phyloP scores from a whole-genome alignment of 1,284 basidiomycete species.

The Moniliophthora roreri region DNA sequence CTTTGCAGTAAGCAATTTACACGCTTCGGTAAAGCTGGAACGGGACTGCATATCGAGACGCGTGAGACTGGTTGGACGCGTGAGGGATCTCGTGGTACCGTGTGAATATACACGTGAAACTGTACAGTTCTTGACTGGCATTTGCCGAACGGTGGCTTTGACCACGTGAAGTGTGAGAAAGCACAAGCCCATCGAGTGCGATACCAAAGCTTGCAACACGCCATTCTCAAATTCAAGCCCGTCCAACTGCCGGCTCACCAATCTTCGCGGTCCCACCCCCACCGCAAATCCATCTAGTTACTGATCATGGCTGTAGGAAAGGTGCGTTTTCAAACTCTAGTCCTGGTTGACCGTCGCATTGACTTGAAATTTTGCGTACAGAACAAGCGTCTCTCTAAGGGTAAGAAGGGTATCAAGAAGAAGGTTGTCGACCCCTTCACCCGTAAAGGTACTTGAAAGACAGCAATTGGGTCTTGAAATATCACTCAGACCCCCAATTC shows the following conservation, averaged over 20 bases:
- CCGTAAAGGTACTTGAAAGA: conserved; percentile 75
- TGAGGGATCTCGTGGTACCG: too few relatives aligned
- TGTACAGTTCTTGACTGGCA: conserved; percentile 42
- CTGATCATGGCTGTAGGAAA: conserved; percentile 89
- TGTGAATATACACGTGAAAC: conserved; percentile 4
- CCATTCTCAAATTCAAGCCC: conserved; percentile 45
- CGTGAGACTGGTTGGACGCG: conserved; percentile 17
- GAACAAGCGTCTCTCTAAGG: conserved; percentile 99
- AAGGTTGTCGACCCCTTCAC: conserved; percentile 99
- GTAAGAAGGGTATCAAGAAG: conserved; percentile 99
- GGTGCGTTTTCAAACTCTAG: conserved; percentile 40
- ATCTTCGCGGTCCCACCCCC: conserved; percentile 40
- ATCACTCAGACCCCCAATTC: conserved; percentile 8
- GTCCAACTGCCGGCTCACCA: conserved; percentile 48
- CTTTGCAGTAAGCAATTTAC: conserved; percentile 48
- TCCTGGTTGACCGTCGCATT: background rate
- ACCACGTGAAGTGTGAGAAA: too few relatives aligned
- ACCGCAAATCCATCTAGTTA: conserved; percentile 39
- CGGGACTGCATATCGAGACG: conserved; percentile 50
- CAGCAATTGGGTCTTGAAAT: background rate
- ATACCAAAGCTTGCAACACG: too few relatives aligned
- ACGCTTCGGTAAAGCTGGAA: conserved; percentile 60
- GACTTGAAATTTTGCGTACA: conserved; percentile 29
- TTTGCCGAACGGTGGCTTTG: too few relatives aligned
- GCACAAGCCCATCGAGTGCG: too few relatives aligned